These are phyloP conservation scores for Biscogniauxia marginata DNA, from an alignment of 2,329 filamentous ascomycete species.

Conservation along the genomic window DNA sequence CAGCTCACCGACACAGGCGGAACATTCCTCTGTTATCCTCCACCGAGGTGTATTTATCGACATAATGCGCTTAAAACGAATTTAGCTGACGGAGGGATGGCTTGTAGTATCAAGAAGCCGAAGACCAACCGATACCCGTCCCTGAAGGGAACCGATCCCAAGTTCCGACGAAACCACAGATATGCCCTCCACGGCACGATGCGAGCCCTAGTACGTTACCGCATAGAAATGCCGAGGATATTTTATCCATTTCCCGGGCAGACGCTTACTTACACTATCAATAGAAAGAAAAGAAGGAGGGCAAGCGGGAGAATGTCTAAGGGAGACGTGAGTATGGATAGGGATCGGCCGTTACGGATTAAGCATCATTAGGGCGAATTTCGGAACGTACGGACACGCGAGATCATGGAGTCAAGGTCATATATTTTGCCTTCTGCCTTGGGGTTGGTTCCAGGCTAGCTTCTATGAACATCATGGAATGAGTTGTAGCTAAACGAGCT, in stretches of 20 bases:
- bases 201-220: constrained; percentile 83
- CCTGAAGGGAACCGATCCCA: constrained; percentile 97
- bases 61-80: not conserved
- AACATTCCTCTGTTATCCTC: constrained; percentile 9
- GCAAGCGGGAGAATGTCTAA: constrained; percentile 83
- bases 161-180: constrained; percentile 99
- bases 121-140: constrained; percentile 99
- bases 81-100: constrained; percentile 14
- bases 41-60: constrained; percentile 1
- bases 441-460: constrained; percentile 29
- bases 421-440: constrained; percentile 26
- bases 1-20: constrained; percentile 4
- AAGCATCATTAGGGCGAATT: constrained; percentile 30
- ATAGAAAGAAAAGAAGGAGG: constrained; percentile 93
- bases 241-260: not conserved
- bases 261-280: constrained; percentile 17
- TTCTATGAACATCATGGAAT: constrained; percentile 32
- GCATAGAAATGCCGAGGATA: not conserved
- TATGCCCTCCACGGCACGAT: constrained; percentile 99
- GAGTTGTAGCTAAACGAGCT: constrained; percentile 30
- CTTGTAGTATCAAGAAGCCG: constrained; percentile 95
- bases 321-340: constrained; percentile 22
- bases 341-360: constrained; percentile 26
- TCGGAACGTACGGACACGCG: constrained; percentile 32
- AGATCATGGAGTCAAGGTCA: constrained; percentile 36